Evolutionary conservation across 2,329 filamentous ascomycete species (phyloP), one percentile per base, ranked within the genome.

Genomic region (Epichloe gansuensis): DNA sequence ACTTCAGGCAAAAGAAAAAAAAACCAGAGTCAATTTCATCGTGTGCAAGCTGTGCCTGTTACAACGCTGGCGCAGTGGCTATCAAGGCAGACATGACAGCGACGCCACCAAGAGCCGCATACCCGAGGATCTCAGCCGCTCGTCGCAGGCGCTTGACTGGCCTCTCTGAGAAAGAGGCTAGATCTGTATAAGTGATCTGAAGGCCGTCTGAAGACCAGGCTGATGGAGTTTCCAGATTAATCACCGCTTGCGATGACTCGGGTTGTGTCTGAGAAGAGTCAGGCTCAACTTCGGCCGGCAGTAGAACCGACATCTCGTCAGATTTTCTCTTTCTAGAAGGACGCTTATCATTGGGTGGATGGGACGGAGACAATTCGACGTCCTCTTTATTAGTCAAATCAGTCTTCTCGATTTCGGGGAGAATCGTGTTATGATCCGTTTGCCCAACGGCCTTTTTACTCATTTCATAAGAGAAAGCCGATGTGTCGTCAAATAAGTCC

Each of bases 61-160:
- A 64, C 17, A 62, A 53, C 2, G 51, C 53, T 3, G 68, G 68
- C 3, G 68, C 68, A 3, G 67, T 70, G 21, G 66, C 68, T 49
- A 70, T 70, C 38, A 70, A 55, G 3, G 66, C 68, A 25, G 67
- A 66, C 62, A 70, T 64, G 40, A 69, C 68, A n/a, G 66, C 66
- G 7, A 67, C 59, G 21, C 68, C 68, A 7, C 68, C 68, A 3
- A 70, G 56, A 5, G 68, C 64, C 11, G 64, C 67, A 39, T 64
- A 66, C 8, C 68, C 66, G 25, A 69, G 55, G 0, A 62, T 62
- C 49, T 70, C 68, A 4, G 66, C 68, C 42, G 63, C 63, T 46
- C 61, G 63, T 12, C 64, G 63, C 42, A 69, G 53, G 5, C 66
- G 63, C 47, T 69, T 70, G 3, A 35, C 50, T 15, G 64, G 61